phyloP scores from a whole-genome alignment of 1,284 basidiomycete species.

The Microstroma glucosiphilum region DNA sequence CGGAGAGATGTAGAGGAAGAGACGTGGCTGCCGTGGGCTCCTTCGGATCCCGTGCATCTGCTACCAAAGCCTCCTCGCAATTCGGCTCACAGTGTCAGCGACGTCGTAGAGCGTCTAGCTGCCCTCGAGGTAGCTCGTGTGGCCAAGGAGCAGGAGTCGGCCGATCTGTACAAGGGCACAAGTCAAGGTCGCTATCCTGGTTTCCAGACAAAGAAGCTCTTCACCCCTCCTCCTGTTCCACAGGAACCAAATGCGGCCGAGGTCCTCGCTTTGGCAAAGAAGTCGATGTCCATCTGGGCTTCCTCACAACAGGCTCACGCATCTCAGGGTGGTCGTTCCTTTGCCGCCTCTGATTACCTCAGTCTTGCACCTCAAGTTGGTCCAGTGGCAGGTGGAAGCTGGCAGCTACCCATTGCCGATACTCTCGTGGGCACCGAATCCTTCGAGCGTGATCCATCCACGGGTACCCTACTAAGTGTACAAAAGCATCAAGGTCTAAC shows the following conservation, averaged over 20 bases:
- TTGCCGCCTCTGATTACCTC: constrained; percentile 44
- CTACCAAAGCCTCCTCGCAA: constrained; percentile 23
- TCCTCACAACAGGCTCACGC: constrained; percentile 21
- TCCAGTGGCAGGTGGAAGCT: constrained; percentile 39
- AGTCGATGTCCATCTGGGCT: constrained; percentile 28
- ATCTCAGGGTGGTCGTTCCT: constrained; percentile 35
- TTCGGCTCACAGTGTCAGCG: constrained; percentile 26
- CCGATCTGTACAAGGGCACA: no score
- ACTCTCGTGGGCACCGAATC: constrained; percentile 5
- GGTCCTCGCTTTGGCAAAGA: constrained; percentile 22
- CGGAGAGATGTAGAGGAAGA: constrained; percentile 31
- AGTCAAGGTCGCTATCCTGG: constrained; percentile 9
- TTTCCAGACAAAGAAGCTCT: constrained; percentile 8
- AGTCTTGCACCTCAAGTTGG: constrained; percentile 39
- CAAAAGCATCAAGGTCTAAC: constrained; percentile 8
- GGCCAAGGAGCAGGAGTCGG: no score
- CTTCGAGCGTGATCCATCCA: not conserved
- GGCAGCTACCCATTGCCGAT: constrained; percentile 21
- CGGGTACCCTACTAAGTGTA: not conserved
- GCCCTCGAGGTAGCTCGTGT: constrained; percentile 4
- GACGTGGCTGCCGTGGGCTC: constrained; percentile 45
- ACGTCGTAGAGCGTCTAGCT: constrained; percentile 19
- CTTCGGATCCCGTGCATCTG: constrained; percentile 41
- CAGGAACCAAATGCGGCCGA: constrained; percentile 42
- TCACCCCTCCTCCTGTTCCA: constrained; percentile 38